Percentiles rank a stretch among this genome's conserved stretches.
Evolutionary conservation across 2,329 filamentous ascomycete species (phyloP).

Genomic region (Fusarium guadeloupense): DNA sequence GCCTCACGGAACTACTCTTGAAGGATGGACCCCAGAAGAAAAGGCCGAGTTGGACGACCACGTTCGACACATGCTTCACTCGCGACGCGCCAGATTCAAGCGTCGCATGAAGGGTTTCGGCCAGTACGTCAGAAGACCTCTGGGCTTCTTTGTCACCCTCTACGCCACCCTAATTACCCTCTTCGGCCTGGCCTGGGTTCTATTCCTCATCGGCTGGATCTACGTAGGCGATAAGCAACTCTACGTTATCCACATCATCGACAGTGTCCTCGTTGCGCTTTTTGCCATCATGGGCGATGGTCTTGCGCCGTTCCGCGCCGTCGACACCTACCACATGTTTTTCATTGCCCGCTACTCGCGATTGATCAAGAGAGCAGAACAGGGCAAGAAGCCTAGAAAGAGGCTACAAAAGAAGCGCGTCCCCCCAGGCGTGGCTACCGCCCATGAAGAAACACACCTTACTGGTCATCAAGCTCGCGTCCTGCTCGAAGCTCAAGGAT

Average conservation of each 20-base stretch:
- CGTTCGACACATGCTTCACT: conserved; percentile 88
- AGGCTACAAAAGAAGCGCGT: conserved; percentile 35
- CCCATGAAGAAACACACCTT: conserved; percentile 9
- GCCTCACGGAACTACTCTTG: conserved; percentile 75
- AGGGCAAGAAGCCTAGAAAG: conserved; percentile 53
- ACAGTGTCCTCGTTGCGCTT: conserved; percentile 75
- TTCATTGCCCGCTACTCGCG: conserved; percentile 76
- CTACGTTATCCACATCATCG: conserved; percentile 75
- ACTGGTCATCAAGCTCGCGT: conserved; percentile 37
- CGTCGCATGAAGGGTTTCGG: conserved; percentile 81
- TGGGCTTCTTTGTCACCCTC: conserved; percentile 84
- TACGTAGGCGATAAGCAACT: conserved; percentile 78
- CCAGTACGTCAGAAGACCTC: conserved; percentile 78
- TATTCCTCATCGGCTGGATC: conserved; percentile 92
- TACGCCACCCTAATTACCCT: conserved; percentile 85
- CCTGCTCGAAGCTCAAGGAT: conserved; percentile 23
- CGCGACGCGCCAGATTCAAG: conserved; percentile 80
- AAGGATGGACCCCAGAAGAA: conserved; percentile 79
- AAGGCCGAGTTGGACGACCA: conserved; percentile 83
- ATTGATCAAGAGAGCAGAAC: conserved; percentile 56
- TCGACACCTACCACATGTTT: conserved; percentile 90
- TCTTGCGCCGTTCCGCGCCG: conserved; percentile 75
- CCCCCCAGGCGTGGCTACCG: conserved; percentile 7
- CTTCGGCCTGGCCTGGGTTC: conserved; percentile 87
- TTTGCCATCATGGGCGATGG: conserved; percentile 77